Evolutionary conservation across 2,329 filamentous ascomycete genomes (phyloP).

Genomic region (Zymoseptoria passerinii): DNA sequence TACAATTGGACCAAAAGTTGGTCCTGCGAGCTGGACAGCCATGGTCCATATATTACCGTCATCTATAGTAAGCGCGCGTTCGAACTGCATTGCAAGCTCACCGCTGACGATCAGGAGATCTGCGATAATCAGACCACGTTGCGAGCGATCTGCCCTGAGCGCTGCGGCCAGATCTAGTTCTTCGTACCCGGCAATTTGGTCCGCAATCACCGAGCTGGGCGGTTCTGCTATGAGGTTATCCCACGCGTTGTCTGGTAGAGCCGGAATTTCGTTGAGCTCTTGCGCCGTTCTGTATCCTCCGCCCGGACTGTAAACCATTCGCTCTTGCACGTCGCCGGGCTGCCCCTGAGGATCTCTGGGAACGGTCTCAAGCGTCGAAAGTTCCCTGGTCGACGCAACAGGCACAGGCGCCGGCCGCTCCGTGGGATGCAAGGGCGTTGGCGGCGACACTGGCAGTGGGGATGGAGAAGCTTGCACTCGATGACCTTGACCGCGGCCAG

Average conservation of each 20-base stretch:
- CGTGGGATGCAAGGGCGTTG: neutral
- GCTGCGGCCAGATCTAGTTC: neutral
- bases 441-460: too few species aligned
- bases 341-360: neutral
- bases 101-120: neutral
- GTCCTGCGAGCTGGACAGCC: neutral
- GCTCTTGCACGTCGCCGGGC: neutral
- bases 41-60: neutral
- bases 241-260: too few species aligned
- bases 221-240: neutral
- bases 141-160: neutral
- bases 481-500: too few species aligned
- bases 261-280: too few species aligned
- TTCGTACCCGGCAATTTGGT: neutral
- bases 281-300: neutral
- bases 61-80: neutral
- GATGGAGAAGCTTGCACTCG: too few species aligned
- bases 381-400: neutral
- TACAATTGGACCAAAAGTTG: neutral
- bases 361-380: neutral
- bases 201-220: neutral
- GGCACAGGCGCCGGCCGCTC: neutral
- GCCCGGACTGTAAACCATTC: neutral
- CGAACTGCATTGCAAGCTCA: neutral
- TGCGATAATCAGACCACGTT: neutral